phyloP scores from a whole-genome alignment of 1,139 yeast genomes.

The Diutina siamensis region DNA sequence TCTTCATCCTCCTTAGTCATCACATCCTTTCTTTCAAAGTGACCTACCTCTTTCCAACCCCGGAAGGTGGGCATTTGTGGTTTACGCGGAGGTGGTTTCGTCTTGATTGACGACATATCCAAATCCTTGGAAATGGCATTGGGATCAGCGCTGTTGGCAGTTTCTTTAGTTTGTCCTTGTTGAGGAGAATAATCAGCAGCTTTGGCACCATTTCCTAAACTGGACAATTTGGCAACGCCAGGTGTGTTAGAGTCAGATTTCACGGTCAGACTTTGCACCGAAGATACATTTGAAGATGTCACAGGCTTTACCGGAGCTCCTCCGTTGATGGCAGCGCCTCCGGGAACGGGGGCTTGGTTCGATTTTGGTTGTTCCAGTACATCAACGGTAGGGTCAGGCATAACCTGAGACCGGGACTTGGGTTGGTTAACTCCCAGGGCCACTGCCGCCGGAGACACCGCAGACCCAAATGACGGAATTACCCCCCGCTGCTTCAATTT shows the following conservation, averaged over 20 bases:
- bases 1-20: slow-evolving; percentile 62
- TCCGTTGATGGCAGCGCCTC: too few relatives aligned
- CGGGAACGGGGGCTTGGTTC: background rate
- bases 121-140: slow-evolving; percentile 14
- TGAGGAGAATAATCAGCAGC: background rate
- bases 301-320: too few relatives aligned
- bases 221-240: background rate
- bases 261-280: background rate
- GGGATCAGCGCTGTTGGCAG: background rate
- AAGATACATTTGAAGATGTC: background rate
- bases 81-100: slow-evolving; percentile 38
- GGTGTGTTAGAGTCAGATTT: too few relatives aligned
- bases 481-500: background rate
- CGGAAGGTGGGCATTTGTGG: slow-evolving; percentile 56
- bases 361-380: background rate
- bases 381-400: background rate
- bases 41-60: slow-evolving; percentile 94
- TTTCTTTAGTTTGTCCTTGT: background rate
- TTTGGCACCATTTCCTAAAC: background rate
- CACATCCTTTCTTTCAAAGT: slow-evolving; percentile 62
- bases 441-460: background rate
- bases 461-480: background rate
- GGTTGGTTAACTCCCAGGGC: background rate
- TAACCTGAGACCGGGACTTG: background rate
- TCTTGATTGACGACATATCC: slow-evolving; percentile 22